Base-by-base conservation (phyloP, 352 stramenopile species). In the Phytophthora syringae region DNA sequence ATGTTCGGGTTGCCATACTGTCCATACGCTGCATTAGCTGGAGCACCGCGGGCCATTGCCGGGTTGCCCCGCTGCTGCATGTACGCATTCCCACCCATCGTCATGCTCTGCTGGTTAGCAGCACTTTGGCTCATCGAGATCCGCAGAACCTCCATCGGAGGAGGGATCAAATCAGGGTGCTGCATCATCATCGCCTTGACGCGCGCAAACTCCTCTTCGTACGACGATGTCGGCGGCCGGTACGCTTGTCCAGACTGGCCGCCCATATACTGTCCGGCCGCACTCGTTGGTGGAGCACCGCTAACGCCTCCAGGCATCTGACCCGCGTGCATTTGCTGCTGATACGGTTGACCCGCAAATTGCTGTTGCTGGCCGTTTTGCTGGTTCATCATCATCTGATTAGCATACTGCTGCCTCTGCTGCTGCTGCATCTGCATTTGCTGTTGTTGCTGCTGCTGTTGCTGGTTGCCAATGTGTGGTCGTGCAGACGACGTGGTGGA, bases 121-220 rank as follows among this genome's bases (percentile, higher is more conserved):
- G 72, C 67, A 25, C 79, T 86, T 52, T 93, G 84, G 40, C 78
- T 90, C 84, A 93, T 93, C 3, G 82, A 91, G 49, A 95, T 93
- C 20, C 85, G 88, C 32, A 96, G 72, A 30, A 96, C 86, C 56
- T 96, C 88, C 83, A 93, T 90, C 28, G 88, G 88, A 12, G 88
- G 88, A 5, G 88, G 85, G 52, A 96, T 96, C 62, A 94, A 61
- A 57, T 96, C 88, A 1, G 84, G 82, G 47, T 96, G 88, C 64
- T 93, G 84, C 78, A 91, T 92, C 79, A 95, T 92, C 88, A 94
- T 94, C 37, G 86, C 88, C 71, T 94, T 94, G 36, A 96, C 84
- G 18, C 88, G 79, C 58, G 89, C 86, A 64, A 94, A 90, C 61
- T 96, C 88, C 62, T 96, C 86, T 52, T 95, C 88, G 55, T 94